Conservation (phyloP, 768 basidiomycete species). For the Pleurotus citrinopileatus region DNA sequence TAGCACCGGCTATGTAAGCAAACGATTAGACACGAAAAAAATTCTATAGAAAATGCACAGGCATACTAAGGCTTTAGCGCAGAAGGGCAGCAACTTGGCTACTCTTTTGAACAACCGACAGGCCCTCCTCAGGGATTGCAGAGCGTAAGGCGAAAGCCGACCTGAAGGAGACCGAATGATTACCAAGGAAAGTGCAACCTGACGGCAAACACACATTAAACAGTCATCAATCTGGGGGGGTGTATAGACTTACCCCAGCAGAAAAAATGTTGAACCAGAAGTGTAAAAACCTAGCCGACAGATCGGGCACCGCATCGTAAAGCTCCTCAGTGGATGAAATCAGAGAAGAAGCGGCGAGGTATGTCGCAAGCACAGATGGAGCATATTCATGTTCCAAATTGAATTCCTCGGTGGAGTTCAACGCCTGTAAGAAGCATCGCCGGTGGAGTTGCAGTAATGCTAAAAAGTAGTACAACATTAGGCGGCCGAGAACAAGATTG, state of each 20-base stretch:
- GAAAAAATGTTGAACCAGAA: slow-evolving; percentile 79
- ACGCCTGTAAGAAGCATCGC: slow-evolving; percentile 63
- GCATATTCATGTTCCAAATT: slow-evolving; percentile 61
- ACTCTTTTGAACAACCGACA: slow-evolving; percentile 57
- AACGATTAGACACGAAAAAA: neutral
- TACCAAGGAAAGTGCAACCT: slow-evolving; percentile 67
- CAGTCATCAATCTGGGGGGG: neutral
- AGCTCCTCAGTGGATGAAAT: slow-evolving; percentile 55
- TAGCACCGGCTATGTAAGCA: neutral
- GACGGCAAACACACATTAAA: neutral
- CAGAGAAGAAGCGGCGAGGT: slow-evolving; percentile 54
- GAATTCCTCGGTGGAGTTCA: slow-evolving; percentile 51
- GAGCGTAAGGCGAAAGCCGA: slow-evolving; percentile 54
- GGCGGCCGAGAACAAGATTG: no score
- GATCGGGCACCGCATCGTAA: slow-evolving; percentile 54
- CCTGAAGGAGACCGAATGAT: slow-evolving; percentile 60
- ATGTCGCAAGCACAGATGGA: slow-evolving; percentile 70
- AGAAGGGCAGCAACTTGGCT: slow-evolving; percentile 56
- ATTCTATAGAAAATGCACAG: no score
- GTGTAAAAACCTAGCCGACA: slow-evolving; percentile 63
- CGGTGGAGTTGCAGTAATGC: slow-evolving; percentile 66
- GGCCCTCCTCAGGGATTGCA: slow-evolving; percentile 58
- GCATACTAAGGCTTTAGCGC: slow-evolving; percentile 55
- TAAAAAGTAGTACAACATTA: no score
- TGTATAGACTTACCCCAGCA: slow-evolving; percentile 50